Evolutionary conservation across 2,329 filamentous ascomycete species (phyloP).

Genomic region (Tolypocladium paradoxum): DNA sequence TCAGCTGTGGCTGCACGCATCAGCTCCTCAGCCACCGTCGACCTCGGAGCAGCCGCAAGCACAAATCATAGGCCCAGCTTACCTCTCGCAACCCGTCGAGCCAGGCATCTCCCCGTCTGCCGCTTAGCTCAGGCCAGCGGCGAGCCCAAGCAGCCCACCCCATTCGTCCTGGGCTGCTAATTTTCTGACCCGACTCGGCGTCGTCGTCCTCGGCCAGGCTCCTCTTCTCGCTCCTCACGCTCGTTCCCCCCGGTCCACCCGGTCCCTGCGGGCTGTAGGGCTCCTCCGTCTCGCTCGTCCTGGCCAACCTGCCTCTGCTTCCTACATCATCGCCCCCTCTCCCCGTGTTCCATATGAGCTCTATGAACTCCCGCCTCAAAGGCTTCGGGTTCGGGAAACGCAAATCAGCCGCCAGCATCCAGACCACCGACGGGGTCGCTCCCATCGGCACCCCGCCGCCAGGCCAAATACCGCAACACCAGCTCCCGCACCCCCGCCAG

Average conservation of each 20-base stretch:
- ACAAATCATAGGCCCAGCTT: background rate
- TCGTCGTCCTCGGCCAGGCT: background rate
- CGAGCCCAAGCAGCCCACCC: conserved; percentile 1
- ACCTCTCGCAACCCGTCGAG: background rate
- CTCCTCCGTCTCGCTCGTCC: conserved; percentile 5
- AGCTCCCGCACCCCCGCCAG: conserved; percentile 21
- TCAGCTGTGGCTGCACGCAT: background rate
- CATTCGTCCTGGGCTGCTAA: conserved; percentile 1
- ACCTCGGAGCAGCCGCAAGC: background rate
- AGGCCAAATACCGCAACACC: conserved; percentile 42
- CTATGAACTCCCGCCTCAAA: conserved; percentile 71
- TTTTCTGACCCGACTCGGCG: conserved; percentile 1
- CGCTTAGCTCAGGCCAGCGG: conserved; percentile 2
- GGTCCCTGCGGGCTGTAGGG: conserved; percentile 6
- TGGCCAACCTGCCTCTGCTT: conserved; percentile 1
- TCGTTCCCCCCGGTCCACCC: conserved; percentile 1
- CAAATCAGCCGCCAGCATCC: conserved; percentile 55
- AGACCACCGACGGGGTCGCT: conserved; percentile 32
- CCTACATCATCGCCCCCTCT: conserved; percentile 5
- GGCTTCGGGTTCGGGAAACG: conserved; percentile 74
- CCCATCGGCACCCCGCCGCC: conserved; percentile 24
- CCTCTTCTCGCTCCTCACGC: background rate
- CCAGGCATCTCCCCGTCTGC: background rate
- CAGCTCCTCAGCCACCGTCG: background rate
- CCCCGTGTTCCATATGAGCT: conserved; percentile 49